Evolutionary conservation across 805 yeast species (phyloP), one percentile per base, ranked within the genome.

Genomic region (Metschnikowia koreensis): DNA sequence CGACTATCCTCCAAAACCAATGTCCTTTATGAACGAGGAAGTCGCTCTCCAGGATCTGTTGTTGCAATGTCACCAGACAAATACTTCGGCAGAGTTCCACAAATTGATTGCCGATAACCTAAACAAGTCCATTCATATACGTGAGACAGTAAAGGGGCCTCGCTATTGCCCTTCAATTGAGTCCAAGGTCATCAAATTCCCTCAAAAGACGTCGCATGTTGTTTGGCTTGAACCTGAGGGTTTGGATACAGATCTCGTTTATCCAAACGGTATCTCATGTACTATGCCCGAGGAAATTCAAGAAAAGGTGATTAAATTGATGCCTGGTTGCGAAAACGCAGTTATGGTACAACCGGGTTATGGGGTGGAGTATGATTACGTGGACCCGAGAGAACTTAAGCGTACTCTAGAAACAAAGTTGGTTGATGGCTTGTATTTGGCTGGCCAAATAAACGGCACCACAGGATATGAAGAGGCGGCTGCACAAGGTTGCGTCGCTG

Each of bases 391-490:
- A 57, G 97, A 92, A 63, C 75, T 94, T 50, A 77, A 77, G 48
- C 79, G 76, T 42, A 87, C 96, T 0, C 69, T 94, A 44, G 97
- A 93, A 63, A 89, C 98, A 0, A 91, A 89, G 61, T 67, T 80
- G 3, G 82, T 94, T 2, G 70, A 77, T 10, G 97, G 97, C 0
- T 69, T 94, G 37, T 94, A 71, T 66, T 73, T 94, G 42, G 99
- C 99, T 0, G 99, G 99, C 1, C 99, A 94, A 67, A 94, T 94
- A 40, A 94, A 94, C 64, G 99, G 99, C 34, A 94, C 99, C 0
- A 94, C 99, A 0, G 99, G 99, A 0, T 94, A 94, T 62, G 99
- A 94, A 71, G 99, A 94, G 66, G 99, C 99, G 0, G 97, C 97
- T 2, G 87, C 98, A 0, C 99, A 94, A 64, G 99, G 99, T 1